Evolutionary conservation across 108 stramenopile species (phyloP), one percentile per base, ranked within the genome.

Genomic region (Mayamaea pseudoterrestris): DNA sequence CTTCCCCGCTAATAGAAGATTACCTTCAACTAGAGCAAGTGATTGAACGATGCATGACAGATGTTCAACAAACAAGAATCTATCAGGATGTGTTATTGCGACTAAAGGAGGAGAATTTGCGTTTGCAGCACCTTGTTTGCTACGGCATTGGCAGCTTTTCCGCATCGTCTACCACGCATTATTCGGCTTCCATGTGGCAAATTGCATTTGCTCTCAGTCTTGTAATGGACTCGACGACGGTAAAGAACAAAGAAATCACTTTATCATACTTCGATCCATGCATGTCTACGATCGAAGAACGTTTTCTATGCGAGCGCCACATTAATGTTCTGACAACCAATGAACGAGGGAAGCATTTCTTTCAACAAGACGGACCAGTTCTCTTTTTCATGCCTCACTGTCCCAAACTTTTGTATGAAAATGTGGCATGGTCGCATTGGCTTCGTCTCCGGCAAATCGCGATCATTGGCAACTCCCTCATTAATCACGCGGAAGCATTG

Each of bases 331-430:
- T 73, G 12, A 29, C 25, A 17, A 35, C 48, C 21, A 67, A 73
- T 27, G 71, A 73, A n/a, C 26, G 41, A 22, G 71, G 64, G 2
- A 44, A 25, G 21, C 69, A 64, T 13, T n/a, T 7, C 4, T 13
- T 5, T 2, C 30, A 28, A 20, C 16, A 27, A 45, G 22, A 21
- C 36, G 43, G 9, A 9, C 29, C 22, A 1, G 60, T 62, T 2
- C 39, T 73, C 17, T 73, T 73, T 41, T 73, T 61, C 49, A 73
- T 73, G 71, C 71, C 71, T 14, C 71, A 73, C 35, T 73, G 71
- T 31, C 71, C 71, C 0, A 31, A 56, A 36, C 18, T 20, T 17
- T 28, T 73, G 3, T 73, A 73, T 24, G 27, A 53, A 46, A 73
- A 73, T 43, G 16, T 68, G 0, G 25, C 64, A 9, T 54, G 44